Evolutionary conservation across 176 grass and related monocot genomes (phyloP).

Genomic region (Oryza coarctata): DNA sequence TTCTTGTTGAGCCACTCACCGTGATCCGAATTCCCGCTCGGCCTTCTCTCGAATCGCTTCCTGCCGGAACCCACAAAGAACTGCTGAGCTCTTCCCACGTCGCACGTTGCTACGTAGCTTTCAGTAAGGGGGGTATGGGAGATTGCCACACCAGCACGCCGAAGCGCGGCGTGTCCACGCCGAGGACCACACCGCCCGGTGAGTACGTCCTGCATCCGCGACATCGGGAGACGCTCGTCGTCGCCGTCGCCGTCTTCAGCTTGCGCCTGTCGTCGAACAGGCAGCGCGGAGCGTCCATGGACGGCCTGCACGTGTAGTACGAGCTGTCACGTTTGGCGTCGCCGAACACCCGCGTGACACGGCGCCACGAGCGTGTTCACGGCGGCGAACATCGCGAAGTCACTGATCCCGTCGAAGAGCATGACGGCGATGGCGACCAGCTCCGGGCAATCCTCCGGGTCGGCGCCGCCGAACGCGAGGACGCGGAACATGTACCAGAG

Average conservation of each 20-base stretch:
- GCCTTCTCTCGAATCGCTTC: background rate
- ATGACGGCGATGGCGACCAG: too few species aligned
- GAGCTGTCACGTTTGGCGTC: background rate
- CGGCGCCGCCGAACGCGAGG: too few species aligned
- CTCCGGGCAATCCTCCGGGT: too few species aligned
- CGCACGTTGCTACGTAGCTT: constrained; percentile 8
- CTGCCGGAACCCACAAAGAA: too few species aligned
- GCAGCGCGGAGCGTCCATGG: background rate
- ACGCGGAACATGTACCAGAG: too few species aligned
- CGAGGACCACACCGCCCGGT: background rate
- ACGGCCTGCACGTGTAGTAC: background rate
- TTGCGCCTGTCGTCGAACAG: background rate
- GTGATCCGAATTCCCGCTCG: too few species aligned
- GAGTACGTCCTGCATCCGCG: background rate
- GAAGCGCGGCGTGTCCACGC: background rate
- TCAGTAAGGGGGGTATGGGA: background rate
- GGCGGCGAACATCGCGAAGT: background rate
- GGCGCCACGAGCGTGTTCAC: background rate
- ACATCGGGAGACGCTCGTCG: background rate
- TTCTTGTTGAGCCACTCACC: too few species aligned
- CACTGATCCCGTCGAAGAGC: background rate
- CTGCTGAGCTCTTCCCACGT: background rate
- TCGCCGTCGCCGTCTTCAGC: background rate
- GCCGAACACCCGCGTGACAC: background rate
- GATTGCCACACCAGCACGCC: constrained; percentile 23